Base-by-base conservation (phyloP, 2,329 filamentous ascomycete species). In the Xylariomycetidae sp. region DNA sequence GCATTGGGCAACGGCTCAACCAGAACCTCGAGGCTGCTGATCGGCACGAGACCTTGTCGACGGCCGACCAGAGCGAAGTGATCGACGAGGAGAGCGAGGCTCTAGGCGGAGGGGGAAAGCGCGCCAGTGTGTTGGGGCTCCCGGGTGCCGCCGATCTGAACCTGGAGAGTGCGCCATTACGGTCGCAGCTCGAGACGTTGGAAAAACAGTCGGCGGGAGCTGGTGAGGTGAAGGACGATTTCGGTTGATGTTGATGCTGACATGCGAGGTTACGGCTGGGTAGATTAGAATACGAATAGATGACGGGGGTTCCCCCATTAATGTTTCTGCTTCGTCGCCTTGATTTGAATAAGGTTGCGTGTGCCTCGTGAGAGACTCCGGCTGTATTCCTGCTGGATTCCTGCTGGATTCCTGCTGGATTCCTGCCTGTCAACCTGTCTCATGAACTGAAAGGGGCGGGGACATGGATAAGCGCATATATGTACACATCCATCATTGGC, bases 51-150 rank as follows among this genome's bases (percentile, higher is more conserved):
- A 37, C 37, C 19, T 24, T 37, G 19, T 32, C 37, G 8, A 19
- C 19, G 1, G 39, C 46, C 5, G 55, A 56, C 7, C 52, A 56
- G n/a, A 55, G 70, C 43, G 58, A 64, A 27, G 51, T 50, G 3
- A 62, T 70, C 29, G 68, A 68, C 17, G 67, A 69, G 29, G 65
- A 67, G 37, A 77, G 69, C 39, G 74, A 80, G 52, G 67, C 72
- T 14, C 59, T 81, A 15, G 70, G 74, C 30, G 63, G 68, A 17
- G 63, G 62, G 34, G 69, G 74, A 3, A 59, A 72, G 47, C 66
- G 77, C 38, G 65, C 67, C 38, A 82, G 79, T 43, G 56, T 74
- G 19, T 67, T 74, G 29, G 67, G 63, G 19, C 58, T 59, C 30
- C 57, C 59, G 29, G 63, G 56, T 10, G 63, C 63, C 10, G 44